A percentile compares a stretch with the other conserved stretches of the same genome.
phyloP scores from a whole-genome alignment of 2,329 filamentous ascomycete species.

The Xylariaceae sp. region DNA sequence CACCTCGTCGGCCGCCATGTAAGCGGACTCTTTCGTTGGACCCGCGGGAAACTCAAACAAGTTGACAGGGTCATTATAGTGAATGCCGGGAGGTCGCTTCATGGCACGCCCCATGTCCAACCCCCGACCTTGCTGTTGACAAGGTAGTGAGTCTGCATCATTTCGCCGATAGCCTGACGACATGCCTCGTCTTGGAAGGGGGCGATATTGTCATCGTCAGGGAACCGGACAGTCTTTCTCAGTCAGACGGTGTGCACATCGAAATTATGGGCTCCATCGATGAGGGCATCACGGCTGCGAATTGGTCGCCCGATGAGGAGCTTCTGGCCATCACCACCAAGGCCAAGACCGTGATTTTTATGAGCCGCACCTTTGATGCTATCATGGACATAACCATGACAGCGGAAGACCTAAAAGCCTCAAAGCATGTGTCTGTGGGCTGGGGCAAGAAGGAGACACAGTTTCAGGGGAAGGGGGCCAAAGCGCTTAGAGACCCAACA shows the following conservation, averaged over 20 bases:
- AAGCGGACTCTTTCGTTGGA: conserved; percentile 25
- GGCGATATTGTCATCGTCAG: conserved; percentile 86
- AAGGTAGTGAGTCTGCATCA: conserved; percentile 75
- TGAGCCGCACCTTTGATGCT: conserved; percentile 87
- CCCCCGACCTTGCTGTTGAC: conserved; percentile 71
- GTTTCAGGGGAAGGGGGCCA: conserved; percentile 87
- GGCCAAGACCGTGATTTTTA: conserved; percentile 75
- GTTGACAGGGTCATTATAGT: conserved; percentile 24
- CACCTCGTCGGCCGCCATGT: conserved; percentile 38
- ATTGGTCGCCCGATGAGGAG: conserved; percentile 95
- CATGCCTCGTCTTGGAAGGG: conserved; percentile 79
- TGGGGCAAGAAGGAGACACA: conserved; percentile 99
- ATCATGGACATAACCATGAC: conserved; percentile 71
- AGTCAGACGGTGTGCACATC: conserved; percentile 67
- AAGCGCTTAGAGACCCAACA: conserved; percentile 84
- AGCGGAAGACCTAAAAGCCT: conserved; percentile 75
- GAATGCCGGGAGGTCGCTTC: conserved; percentile 59
- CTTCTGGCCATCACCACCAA: conserved; percentile 78
- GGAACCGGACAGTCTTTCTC: conserved; percentile 51
- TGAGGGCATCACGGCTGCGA: conserved; percentile 80
- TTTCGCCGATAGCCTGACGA: conserved; percentile 72
- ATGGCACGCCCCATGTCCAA: conserved; percentile 83
- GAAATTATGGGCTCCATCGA: conserved; percentile 96
- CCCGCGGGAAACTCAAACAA: not conserved
- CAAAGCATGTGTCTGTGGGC: conserved; percentile 90